Evolutionary conservation across 768 basidiomycete genomes (phyloP).

Genomic region (Coprinopsis marcescibilis): DNA sequence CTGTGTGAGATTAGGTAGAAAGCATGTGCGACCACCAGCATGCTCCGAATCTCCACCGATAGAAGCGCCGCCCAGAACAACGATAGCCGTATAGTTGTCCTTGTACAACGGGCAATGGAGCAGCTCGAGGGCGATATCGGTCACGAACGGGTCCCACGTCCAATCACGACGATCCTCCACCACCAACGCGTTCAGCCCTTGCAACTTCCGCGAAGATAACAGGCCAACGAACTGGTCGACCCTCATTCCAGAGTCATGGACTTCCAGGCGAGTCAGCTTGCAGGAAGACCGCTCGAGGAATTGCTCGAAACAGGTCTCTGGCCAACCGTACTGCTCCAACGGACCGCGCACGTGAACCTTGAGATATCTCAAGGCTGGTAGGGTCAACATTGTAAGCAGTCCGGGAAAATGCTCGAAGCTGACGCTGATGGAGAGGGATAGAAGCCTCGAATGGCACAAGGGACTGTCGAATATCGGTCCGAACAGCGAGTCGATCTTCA

Average conservation of each 20-base stretch:
- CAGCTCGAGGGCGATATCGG: conserved; percentile 21
- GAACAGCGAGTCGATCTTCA: conserved; percentile 24
- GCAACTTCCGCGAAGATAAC: conserved; percentile 21
- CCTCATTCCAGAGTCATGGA: conserved; percentile 28
- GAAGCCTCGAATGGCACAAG: conserved; percentile 20
- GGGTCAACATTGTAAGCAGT: conserved; percentile 23
- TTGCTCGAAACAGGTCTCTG: conserved; percentile 23
- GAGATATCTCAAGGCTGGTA: conserved; percentile 23
- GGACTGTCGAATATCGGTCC: conserved; percentile 19
- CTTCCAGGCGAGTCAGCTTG: conserved; percentile 22
- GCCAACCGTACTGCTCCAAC: conserved; percentile 26
- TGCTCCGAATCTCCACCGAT: background rate
- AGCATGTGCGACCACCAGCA: conserved; percentile 2
- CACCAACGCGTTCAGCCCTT: conserved; percentile 24
- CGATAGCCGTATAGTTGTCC: conserved; percentile 2
- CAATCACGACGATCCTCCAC: conserved; percentile 29
- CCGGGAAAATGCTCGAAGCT: conserved; percentile 22
- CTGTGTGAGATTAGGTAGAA: conserved; percentile 24
- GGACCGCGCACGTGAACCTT: conserved; percentile 24
- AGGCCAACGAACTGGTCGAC: conserved; percentile 24
- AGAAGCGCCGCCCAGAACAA: conserved; percentile 2
- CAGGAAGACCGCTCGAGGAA: conserved; percentile 28
- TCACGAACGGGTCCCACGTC: conserved; percentile 30
- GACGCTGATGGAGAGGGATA: conserved; percentile 25
- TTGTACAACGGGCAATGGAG: conserved; percentile 17